Evolutionary conservation across 2,329 filamentous ascomycete species (phyloP).

Genomic region (Calonectria crousiana): DNA sequence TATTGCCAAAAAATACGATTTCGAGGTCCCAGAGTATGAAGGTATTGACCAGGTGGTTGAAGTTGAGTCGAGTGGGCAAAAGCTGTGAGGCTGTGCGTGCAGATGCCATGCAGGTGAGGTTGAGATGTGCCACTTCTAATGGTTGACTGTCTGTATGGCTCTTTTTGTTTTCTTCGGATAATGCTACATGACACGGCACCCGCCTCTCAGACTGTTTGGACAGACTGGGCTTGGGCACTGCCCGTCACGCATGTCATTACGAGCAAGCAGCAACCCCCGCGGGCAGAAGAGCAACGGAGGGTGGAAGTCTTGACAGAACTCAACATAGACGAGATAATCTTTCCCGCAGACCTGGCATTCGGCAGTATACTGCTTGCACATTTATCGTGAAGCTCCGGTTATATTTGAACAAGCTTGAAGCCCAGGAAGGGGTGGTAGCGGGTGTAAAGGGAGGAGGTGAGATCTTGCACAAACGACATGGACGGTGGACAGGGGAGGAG

Average conservation of each 20-base stretch:
- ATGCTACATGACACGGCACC: conserved; percentile 66
- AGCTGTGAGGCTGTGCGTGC: conserved; percentile 57
- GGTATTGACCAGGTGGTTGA: conserved; percentile 93
- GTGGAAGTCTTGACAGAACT: conserved; percentile 65
- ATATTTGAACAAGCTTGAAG: conserved; percentile 34
- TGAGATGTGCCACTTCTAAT: conserved; percentile 18
- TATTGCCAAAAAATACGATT: conserved; percentile 86
- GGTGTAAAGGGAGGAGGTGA: conserved; percentile 29
- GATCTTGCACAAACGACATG: conserved; percentile 40
- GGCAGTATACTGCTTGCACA: conserved; percentile 70
- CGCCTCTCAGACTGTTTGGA: conserved; percentile 68
- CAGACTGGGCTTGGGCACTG: conserved; percentile 70
- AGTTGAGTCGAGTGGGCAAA: conserved; percentile 65
- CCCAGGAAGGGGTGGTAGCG: conserved; percentile 27
- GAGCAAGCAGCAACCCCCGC: conserved; percentile 53
- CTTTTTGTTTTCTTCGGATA: conserved; percentile 12
- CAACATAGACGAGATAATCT: conserved; percentile 69
- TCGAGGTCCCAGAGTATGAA: conserved; percentile 85
- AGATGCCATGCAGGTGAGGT: conserved; percentile 11
- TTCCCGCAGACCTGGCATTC: conserved; percentile 72
- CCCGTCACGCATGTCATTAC: conserved; percentile 63
- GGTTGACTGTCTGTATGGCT: conserved; percentile 19
- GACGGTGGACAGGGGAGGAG: conserved; percentile 29
- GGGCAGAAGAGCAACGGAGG: conserved; percentile 63
- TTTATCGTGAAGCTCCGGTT: conserved; percentile 57